Percentiles rank a stretch among this genome's conserved stretches.
Evolutionary conservation across 768 basidiomycete species (phyloP).

Genomic region (Hebeloma cylindrosporum): DNA sequence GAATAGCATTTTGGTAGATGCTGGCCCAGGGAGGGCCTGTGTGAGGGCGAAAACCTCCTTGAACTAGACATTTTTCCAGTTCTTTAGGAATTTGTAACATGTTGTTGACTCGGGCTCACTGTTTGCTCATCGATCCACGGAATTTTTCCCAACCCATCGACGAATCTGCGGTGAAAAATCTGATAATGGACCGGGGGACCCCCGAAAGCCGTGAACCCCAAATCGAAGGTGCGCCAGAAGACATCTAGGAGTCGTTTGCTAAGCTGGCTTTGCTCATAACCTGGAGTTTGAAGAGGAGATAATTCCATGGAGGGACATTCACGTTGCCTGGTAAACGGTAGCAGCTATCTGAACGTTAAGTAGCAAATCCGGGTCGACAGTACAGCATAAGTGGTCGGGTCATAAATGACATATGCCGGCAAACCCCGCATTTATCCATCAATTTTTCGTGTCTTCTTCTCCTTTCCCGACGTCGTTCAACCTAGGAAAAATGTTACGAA

Average conservation of each 20-base stretch:
- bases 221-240: constrained; percentile 34
- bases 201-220: constrained; percentile 49
- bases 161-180: constrained; percentile 41
- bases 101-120: constrained; percentile 24
- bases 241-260: constrained; percentile 30
- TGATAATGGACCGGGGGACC: constrained; percentile 51
- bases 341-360: no score
- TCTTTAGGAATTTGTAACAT: background rate
- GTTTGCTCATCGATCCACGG: constrained; percentile 44
- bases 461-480: no score
- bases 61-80: constrained; percentile 29
- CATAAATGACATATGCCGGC: no score
- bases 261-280: no score
- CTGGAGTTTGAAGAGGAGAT: no score
- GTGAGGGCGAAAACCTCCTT: constrained; percentile 48
- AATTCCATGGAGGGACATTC: no score
- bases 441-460: no score
- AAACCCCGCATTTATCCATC: no score
- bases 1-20: constrained; percentile 48
- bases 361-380: no score
- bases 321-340: no score
- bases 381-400: no score
- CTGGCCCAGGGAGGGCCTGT: constrained; percentile 51
- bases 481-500: no score
- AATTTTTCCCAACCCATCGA: constrained; percentile 31